phyloP scores from a whole-genome alignment of 805 yeast species.

The Kockiozyma suomiensis region DNA sequence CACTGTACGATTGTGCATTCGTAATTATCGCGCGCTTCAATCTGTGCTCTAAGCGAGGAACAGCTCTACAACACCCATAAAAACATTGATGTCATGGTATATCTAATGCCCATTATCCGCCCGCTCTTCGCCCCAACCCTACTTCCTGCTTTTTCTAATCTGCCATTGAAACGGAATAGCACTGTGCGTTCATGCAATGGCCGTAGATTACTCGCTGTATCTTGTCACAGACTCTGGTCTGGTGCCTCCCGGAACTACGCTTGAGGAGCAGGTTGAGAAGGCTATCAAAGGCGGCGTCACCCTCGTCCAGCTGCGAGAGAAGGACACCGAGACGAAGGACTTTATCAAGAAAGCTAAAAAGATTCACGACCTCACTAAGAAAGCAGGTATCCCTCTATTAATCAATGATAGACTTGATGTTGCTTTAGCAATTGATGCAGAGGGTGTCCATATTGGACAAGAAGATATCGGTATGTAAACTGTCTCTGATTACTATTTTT shows the following conservation, averaged over 20 bases:
- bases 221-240: conserved; percentile 79
- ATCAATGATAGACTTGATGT: conserved; percentile 88
- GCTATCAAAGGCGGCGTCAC: conserved; percentile 77
- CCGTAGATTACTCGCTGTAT: conserved; percentile 63
- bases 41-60: not conserved
- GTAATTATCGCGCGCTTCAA: too few relatives aligned
- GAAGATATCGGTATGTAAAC: conserved; percentile 63
- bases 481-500: not conserved
- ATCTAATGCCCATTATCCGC: not conserved
- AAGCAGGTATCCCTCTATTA: conserved; percentile 68
- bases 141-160: too few relatives aligned
- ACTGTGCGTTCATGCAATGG: not conserved
- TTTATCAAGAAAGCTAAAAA: conserved; percentile 64
- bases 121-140: not conserved
- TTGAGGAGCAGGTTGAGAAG: conserved; percentile 60
- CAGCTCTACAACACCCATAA: not conserved
- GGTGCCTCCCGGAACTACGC: conserved; percentile 61
- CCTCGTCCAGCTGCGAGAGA: conserved; percentile 81
- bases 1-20: too few relatives aligned
- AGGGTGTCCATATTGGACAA: conserved; percentile 92
- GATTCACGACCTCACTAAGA: conserved; percentile 63
- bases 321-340: conserved; percentile 64
- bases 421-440: conserved; percentile 86
- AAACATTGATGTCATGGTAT: not conserved
- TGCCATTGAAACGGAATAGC: not conserved